phyloP scores from a whole-genome alignment of 192 early-diverging fungal species.

The Coemansia sp. region DNA sequence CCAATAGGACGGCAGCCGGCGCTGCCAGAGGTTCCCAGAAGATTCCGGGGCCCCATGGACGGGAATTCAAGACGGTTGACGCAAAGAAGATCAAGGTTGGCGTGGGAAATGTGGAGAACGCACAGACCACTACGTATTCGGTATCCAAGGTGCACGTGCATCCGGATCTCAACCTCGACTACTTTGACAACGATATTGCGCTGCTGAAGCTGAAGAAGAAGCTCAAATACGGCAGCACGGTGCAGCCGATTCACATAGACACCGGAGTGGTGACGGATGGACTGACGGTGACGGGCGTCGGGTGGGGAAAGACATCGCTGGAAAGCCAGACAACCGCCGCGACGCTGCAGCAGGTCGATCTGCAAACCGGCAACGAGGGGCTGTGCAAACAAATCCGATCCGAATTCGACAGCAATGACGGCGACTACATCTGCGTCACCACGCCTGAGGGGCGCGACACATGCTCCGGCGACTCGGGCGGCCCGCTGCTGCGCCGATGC shows the following conservation, averaged over 20 bases:
- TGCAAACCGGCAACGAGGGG: constrained; percentile 28
- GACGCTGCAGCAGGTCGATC: constrained; percentile 33
- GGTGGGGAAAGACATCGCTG: constrained; percentile 51
- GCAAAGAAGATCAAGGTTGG: constrained; percentile 34
- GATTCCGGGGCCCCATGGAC: background rate
- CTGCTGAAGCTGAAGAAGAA: constrained; percentile 49
- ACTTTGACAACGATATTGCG: constrained; percentile 56
- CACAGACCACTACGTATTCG: background rate
- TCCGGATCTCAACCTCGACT: constrained; percentile 40
- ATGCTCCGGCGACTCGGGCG: constrained; percentile 50
- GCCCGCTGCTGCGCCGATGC: constrained; percentile 40
- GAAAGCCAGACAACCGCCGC: constrained; percentile 20
- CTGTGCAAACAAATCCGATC: constrained; percentile 27
- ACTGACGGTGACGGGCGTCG: constrained; percentile 39
- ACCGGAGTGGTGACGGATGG: constrained; percentile 26
- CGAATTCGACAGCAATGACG: constrained; percentile 31
- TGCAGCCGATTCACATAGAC: constrained; percentile 49
- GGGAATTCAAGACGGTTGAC: constrained; percentile 6
- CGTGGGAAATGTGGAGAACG: constrained; percentile 32
- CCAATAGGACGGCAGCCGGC: background rate
- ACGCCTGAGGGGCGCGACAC: constrained; percentile 50
- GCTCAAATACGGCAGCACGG: constrained; percentile 19
- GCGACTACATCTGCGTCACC: constrained; percentile 52
- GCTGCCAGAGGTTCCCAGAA: background rate
- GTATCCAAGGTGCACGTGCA: constrained; percentile 42